Percentiles rank a stretch among this genome's conserved stretches.
These are phyloP conservation scores for Dalechampia spathulata DNA, from an alignment of 441 rosid genomes.

Conservation along the genomic window DNA sequence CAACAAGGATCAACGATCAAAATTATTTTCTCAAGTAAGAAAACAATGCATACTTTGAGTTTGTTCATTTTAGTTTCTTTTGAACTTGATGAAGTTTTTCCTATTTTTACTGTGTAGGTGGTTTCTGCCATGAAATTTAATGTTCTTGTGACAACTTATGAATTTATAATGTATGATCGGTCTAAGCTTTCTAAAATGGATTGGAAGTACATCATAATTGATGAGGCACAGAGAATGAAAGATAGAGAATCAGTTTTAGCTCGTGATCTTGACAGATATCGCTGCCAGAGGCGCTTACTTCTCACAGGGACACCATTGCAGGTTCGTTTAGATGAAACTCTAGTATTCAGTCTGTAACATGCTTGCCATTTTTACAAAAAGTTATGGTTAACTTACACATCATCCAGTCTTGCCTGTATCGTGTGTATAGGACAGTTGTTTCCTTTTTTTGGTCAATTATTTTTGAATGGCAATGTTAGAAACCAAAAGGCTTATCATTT, in stretches of 20 bases:
- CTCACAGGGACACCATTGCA: conserved; percentile 99
- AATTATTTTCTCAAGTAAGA: conserved; percentile 91
- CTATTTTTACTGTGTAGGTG: conserved; percentile 72
- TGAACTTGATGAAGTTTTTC: conserved; percentile 15
- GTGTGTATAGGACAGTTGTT: not conserved
- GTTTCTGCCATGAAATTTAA: conserved; percentile 96
- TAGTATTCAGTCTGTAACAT: not conserved
- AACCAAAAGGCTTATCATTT: not conserved
- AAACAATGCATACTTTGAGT: not conserved
- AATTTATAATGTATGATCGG: conserved; percentile 98
- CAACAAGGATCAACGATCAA: conserved; percentile 88
- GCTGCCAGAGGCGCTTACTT: conserved; percentile 98
- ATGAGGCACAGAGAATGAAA: conserved; percentile 99
- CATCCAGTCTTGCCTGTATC: too few relatives aligned
- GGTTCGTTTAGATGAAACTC: conserved; percentile 47
- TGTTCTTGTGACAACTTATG: conserved; percentile 98
- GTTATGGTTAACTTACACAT: too few relatives aligned
- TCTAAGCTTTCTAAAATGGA: conserved; percentile 96
- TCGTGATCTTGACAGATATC: conserved; percentile 99
- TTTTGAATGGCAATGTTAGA: not conserved
- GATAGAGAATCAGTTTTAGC: conserved; percentile 99
- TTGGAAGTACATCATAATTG: conserved; percentile 98
- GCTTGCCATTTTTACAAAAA: not conserved
- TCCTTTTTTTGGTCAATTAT: not conserved
- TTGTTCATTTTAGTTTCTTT: conserved; percentile 11